Evolutionary conservation across 2,329 filamentous ascomycete genomes (phyloP).

Genomic region (Harringtonia lauricola): DNA sequence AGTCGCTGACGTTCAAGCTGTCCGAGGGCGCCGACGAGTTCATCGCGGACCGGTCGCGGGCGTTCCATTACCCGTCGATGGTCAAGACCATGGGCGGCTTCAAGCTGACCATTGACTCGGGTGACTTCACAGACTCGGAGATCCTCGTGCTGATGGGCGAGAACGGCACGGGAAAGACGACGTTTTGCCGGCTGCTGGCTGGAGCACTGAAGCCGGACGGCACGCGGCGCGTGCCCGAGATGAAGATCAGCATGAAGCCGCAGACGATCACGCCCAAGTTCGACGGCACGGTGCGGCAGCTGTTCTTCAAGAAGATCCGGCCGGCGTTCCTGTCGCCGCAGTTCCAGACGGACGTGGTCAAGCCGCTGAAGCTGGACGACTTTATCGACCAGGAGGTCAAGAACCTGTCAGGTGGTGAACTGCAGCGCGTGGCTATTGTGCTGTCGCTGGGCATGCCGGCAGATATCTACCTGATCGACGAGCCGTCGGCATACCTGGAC

Average conservation of each 20-base stretch:
- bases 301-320: conserved; percentile 99
- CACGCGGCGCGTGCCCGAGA: conserved; percentile 66
- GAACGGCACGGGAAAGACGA: conserved; percentile 96
- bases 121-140: conserved; percentile 92
- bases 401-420: conserved; percentile 96
- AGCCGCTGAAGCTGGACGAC: conserved; percentile 96
- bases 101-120: conserved; percentile 57
- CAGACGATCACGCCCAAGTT: conserved; percentile 99
- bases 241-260: conserved; percentile 81
- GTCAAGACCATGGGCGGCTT: conserved; percentile 87
- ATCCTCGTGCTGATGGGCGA: conserved; percentile 99
- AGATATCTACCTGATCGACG: conserved; percentile 97
- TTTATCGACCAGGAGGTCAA: conserved; percentile 99
- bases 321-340: conserved; percentile 90
- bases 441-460: conserved; percentile 90
- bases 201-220: conserved; percentile 87
- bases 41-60: conserved; percentile 70
- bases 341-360: conserved; percentile 99
- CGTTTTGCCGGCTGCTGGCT: conserved; percentile 92
- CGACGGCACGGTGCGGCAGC: conserved; percentile 87
- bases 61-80: conserved; percentile 82
- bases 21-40: conserved; percentile 84
- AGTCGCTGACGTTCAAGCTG: conserved; percentile 91
- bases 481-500: conserved; percentile 94
- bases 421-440: conserved; percentile 98